Percentiles rank a stretch among this genome's conserved stretches.
Conservation (phyloP, 164 flowering plant species). For the Echeveria elegans region DNA sequence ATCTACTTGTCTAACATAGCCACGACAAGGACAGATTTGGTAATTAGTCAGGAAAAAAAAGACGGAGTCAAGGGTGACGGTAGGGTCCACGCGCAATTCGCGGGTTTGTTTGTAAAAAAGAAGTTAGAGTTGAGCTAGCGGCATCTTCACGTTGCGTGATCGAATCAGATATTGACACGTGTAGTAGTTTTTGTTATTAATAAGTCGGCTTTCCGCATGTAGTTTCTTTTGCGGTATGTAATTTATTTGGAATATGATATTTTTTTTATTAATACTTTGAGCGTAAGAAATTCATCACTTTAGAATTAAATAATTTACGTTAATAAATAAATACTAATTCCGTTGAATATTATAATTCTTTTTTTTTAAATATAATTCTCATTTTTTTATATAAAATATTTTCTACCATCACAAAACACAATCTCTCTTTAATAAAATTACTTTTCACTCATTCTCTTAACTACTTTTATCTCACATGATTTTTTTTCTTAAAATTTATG, state of each 20-base stretch:
- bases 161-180: slow-evolving; percentile 10
- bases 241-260: background rate
- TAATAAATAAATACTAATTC: no score
- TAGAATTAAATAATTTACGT: no score
- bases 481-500: no score
- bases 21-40: background rate
- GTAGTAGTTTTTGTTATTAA: background rate
- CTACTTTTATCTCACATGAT: no score
- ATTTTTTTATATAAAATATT: no score
- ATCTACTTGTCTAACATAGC: background rate
- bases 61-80: slow-evolving; percentile 5
- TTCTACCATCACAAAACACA: no score
- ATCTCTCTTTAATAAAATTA: no score
- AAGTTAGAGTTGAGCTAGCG: background rate
- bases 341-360: no score
- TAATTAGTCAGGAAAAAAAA: background rate
- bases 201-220: background rate
- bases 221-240: background rate
- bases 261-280: background rate
- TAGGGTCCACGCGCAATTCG: background rate
- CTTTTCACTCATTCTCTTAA: no score
- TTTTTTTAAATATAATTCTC: no score
- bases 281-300: no score
- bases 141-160: slow-evolving; percentile 13
- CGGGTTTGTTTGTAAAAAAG: no score